Evolutionary conservation across 768 basidiomycete genomes (phyloP), one percentile per base, ranked within the genome.

Genomic region (Pisolithus albus): DNA sequence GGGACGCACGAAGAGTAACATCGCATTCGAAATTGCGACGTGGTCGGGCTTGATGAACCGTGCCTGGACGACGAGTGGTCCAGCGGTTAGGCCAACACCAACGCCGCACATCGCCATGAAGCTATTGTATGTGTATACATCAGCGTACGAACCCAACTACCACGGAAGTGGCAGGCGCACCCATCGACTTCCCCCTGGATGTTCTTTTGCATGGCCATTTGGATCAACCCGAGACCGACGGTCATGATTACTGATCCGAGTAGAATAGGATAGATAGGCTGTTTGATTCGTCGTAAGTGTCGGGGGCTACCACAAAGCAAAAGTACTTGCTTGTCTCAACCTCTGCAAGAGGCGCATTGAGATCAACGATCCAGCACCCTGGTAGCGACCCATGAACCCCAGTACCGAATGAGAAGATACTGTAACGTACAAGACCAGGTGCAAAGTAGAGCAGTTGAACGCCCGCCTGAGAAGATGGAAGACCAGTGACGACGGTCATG

Each of bases 371-470:
- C 77, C 77, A 4, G 28, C 60, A 18, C 77, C 77, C 73, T 75
- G 50, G 41, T 18, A 7, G 40, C 7, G 11, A 2, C 13, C 21
- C 9, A 26, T 54, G 19, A 54, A n/a, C 38, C 16, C 21, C 23
- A 28, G 26, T 5, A 41, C 5, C n/a, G 26, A 7, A 28, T 13
- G n/a, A 28, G 10, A 26, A 26, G 8, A 19, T 32, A 4, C 7
- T 18, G 45, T 39, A 7, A 52, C 72, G 53, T 47, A 76, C 76
- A 57, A 75, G 56, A 39, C 78, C 77, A 10, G 79, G 78, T 1
- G 76, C 67, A 50, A 79, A 77, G 58, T 72, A 79, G n/a, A 79
- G 58, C n/a, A 79, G 54, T 57, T 79, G 77, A 24, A 71, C 63
- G 32, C 77, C 79, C 19, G 75, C 67, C 41, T 68, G 60, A 18